These are phyloP conservation scores for Tremella mesenterica DNA, from an alignment of 768 basidiomycete species.

Conservation along the genomic window DNA sequence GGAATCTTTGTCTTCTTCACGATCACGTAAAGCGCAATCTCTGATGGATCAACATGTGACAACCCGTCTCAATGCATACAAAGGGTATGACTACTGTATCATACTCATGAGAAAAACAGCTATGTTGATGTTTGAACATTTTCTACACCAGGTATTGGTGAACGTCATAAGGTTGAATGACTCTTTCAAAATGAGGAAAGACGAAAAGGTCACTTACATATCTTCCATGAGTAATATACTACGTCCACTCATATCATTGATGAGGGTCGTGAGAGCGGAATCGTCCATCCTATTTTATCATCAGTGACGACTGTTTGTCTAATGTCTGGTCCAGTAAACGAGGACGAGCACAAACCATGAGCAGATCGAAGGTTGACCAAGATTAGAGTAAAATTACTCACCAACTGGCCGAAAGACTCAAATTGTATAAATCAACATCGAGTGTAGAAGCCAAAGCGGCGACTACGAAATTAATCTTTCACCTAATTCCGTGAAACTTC, in stretches of 20 bases:
- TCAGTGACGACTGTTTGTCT: too few species aligned
- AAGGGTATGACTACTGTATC: neutral
- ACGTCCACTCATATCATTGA: neutral
- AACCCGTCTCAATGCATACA: neutral
- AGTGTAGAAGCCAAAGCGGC: constrained; percentile 14
- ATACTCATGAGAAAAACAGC: too few species aligned
- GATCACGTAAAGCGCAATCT: constrained; percentile 2
- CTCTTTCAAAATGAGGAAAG: neutral
- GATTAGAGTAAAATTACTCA: neutral
- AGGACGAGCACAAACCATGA: too few species aligned
- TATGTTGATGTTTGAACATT: too few species aligned
- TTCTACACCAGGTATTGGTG: too few species aligned
- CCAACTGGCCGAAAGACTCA: constrained; percentile 22
- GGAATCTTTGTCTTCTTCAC: neutral
- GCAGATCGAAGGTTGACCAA: neutral
- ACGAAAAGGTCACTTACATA: constrained; percentile 2
- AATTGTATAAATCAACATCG: constrained; percentile 10
- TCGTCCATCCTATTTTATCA: constrained; percentile 8
- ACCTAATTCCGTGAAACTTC: too few species aligned
- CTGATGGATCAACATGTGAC: neutral
- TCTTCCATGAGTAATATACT: constrained; percentile 11
- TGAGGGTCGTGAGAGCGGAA: neutral
- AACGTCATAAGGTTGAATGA: neutral
- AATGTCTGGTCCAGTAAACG: too few species aligned
- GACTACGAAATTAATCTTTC: too few species aligned